A percentile compares a stretch with the other conserved stretches of the same genome.
Conservation (phyloP, 2,329 filamentous ascomycete species). For the Rutstroemia sp. region DNA sequence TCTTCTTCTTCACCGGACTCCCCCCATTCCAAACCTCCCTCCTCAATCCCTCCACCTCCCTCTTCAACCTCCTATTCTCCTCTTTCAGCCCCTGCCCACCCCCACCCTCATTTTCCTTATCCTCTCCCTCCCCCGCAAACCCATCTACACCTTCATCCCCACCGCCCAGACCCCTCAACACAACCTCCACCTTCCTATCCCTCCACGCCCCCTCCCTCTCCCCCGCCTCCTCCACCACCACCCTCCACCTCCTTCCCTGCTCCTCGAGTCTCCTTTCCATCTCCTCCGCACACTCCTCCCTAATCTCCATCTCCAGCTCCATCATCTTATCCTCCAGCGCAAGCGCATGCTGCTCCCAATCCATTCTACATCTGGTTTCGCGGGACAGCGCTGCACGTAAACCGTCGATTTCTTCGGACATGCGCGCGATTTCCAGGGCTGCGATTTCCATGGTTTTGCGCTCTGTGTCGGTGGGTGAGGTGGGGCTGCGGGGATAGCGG, state of each 20-base stretch:
- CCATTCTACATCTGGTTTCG: constrained; percentile 61
- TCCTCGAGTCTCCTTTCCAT: constrained; percentile 71
- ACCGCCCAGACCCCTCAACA: constrained; percentile 44
- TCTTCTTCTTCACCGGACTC: constrained; percentile 31
- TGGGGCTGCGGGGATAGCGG: constrained; percentile 20
- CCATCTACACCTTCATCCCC: not conserved
- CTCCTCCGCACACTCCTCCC: constrained; percentile 82
- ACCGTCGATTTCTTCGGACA: constrained; percentile 69
- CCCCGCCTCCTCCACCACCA: constrained; percentile 67
- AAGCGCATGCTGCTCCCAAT: constrained; percentile 68
- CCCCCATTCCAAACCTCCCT: constrained; percentile 50
- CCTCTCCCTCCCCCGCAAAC: constrained; percentile 33
- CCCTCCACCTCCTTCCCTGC: constrained; percentile 77
- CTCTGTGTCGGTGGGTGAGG: constrained; percentile 35
- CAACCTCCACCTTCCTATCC: constrained; percentile 77
- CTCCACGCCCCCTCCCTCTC: constrained; percentile 78
- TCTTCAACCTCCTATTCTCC: constrained; percentile 59
- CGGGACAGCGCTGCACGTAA: constrained; percentile 61
- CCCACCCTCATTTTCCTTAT: constrained; percentile 56
- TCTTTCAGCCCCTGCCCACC: constrained; percentile 51
- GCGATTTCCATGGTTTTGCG: constrained; percentile 75
- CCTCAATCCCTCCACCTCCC: constrained; percentile 37
- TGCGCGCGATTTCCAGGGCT: constrained; percentile 70
- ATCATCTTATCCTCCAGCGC: constrained; percentile 54
- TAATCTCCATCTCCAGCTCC: constrained; percentile 72